Conservation (phyloP, 2,329 filamentous ascomycete species). For the Fusarium drepaniforme region DNA sequence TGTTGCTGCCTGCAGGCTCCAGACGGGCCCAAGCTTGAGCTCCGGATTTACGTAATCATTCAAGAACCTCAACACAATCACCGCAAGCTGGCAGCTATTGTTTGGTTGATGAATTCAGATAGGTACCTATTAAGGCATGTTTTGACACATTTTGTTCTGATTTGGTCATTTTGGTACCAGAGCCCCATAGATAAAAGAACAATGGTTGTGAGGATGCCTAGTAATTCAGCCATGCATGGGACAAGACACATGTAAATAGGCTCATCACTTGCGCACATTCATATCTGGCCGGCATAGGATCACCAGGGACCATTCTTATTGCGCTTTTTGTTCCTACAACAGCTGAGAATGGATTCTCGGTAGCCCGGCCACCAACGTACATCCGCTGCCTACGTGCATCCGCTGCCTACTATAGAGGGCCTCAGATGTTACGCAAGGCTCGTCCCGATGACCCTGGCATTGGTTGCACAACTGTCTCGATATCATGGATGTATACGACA, state of each 20-base stretch:
- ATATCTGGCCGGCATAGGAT: neutral
- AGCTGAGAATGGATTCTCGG: too few relatives aligned
- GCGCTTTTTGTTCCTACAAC: neutral
- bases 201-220: neutral
- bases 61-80: neutral
- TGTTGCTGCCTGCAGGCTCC: conserved; percentile 33
- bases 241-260: neutral
- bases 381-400: neutral
- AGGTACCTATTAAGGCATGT: neutral
- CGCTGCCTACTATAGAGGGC: neutral
- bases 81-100: neutral
- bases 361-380: neutral
- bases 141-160: neutral
- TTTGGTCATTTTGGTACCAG: too few relatives aligned
- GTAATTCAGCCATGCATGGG: neutral
- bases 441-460: neutral
- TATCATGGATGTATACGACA: neutral
- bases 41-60: neutral
- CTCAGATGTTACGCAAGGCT: neutral
- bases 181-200: neutral
- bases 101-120: neutral
- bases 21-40: conserved; percentile 25
- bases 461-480: neutral
- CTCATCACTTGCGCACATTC: neutral
- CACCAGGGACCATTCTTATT: neutral